Conservation (phyloP, 2,329 filamentous ascomycete genomes). For the Mycosphaerella sp. region DNA sequence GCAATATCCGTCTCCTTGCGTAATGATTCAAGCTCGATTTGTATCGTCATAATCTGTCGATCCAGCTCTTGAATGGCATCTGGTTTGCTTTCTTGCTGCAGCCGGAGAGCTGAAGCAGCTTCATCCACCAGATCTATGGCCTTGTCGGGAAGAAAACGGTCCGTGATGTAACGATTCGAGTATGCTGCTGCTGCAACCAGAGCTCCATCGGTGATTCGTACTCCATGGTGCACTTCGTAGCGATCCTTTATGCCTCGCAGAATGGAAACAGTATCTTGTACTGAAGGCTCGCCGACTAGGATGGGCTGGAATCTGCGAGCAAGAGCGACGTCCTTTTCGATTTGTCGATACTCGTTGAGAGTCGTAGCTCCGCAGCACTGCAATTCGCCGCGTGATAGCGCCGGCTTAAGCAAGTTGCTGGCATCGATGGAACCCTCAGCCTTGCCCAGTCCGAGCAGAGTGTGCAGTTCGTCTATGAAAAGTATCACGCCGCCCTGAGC, state of each 20-base stretch:
- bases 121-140: constrained; percentile 97
- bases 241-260: constrained; percentile 94
- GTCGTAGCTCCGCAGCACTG: constrained; percentile 96
- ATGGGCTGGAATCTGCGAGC: constrained; percentile 93
- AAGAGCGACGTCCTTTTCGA: constrained; percentile 92
- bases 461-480: constrained; percentile 94
- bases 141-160: constrained; percentile 92
- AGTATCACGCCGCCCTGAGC: constrained; percentile 85
- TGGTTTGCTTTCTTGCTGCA: constrained; percentile 95
- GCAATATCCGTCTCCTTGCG: constrained; percentile 89
- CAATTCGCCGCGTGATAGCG: constrained; percentile 82
- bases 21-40: constrained; percentile 91
- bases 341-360: constrained; percentile 80
- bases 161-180: constrained; percentile 93
- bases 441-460: constrained; percentile 83
- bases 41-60: constrained; percentile 92
- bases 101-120: constrained; percentile 78
- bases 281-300: constrained; percentile 81
- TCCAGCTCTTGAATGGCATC: constrained; percentile 90
- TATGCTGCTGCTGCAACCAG: constrained; percentile 87
- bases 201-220: constrained; percentile 86
- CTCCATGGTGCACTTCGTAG: constrained; percentile 95
- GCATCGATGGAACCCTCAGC: constrained; percentile 95
- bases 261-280: constrained; percentile 91
- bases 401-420: constrained; percentile 88